Percentiles rank a stretch among this genome's conserved stretches.
phyloP scores from a whole-genome alignment of 495 filamentous ascomycete species.

The Xylaria sp. region DNA sequence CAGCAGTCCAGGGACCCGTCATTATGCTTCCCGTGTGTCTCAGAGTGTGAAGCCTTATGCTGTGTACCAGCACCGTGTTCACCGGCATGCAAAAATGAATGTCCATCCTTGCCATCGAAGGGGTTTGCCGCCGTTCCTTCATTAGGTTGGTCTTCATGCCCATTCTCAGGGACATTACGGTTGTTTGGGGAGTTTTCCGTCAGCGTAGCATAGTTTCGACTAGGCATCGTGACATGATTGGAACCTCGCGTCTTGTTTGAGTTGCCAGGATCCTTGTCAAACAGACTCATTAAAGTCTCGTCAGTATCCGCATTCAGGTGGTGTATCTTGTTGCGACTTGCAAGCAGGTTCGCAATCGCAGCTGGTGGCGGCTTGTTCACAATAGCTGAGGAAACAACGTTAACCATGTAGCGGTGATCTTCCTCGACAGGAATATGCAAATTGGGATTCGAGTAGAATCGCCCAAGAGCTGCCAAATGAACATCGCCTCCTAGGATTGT shows the following conservation, averaged over 20 bases:
- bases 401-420: slow-evolving; percentile 95
- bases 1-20: slow-evolving; percentile 72
- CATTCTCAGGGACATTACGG: slow-evolving; percentile 26
- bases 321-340: slow-evolving; percentile 88
- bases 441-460: slow-evolving; percentile 90
- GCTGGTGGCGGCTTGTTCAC: slow-evolving; percentile 91
- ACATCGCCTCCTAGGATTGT: slow-evolving; percentile 94
- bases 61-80: slow-evolving; percentile 69
- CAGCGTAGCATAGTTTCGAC: slow-evolving; percentile 85
- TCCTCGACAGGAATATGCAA: slow-evolving; percentile 77
- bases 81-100: slow-evolving; percentile 67
- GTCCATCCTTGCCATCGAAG: slow-evolving; percentile 62
- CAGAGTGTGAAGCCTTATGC: slow-evolving; percentile 65
- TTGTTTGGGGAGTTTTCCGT: slow-evolving; percentile 68
- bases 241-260: slow-evolving; percentile 67
- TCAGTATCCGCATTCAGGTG: slow-evolving; percentile 84
- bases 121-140: slow-evolving; percentile 25
- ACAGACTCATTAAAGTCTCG: slow-evolving; percentile 86
- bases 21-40: slow-evolving; percentile 57
- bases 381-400: slow-evolving; percentile 86
- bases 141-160: slow-evolving; percentile 19
- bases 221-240: slow-evolving; percentile 90
- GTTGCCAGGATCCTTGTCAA: slow-evolving; percentile 81
- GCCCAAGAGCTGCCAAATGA: slow-evolving; percentile 88
- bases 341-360: slow-evolving; percentile 88